These are phyloP conservation scores for Gyromitra esculenta DNA, from an alignment of 2,329 filamentous ascomycete species.

Conservation along the genomic window DNA sequence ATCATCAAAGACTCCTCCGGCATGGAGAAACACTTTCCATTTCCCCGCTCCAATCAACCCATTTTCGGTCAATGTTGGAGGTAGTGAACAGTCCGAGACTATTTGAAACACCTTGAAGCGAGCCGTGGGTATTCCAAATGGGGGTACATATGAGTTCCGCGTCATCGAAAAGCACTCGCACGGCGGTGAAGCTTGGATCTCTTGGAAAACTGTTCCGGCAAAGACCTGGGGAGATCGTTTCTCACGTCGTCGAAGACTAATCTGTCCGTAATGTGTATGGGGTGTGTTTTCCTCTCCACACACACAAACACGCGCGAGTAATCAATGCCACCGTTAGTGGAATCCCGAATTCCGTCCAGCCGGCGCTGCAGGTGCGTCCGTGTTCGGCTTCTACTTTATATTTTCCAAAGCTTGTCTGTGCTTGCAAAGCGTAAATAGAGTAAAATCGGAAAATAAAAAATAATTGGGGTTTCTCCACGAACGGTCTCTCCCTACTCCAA, in stretches of 20 bases:
- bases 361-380: constrained; percentile 6
- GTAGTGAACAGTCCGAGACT: neutral
- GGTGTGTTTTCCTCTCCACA: neutral
- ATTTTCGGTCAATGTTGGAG: neutral
- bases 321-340: constrained; percentile 7
- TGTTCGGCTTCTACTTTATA: neutral
- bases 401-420: neutral
- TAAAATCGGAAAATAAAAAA: neutral
- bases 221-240: neutral
- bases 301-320: neutral
- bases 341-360: neutral
- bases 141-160: neutral
- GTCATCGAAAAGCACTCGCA: constrained; percentile 43
- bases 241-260: neutral
- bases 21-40: neutral
- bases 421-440: neutral
- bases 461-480: constrained; percentile 1
- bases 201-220: neutral
- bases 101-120: constrained; percentile 21
- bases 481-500: constrained; percentile 4
- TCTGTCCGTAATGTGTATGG: neutral
- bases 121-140: constrained; percentile 16
- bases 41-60: constrained; percentile 3
- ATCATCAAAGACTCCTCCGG: neutral
- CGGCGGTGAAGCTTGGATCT: neutral